Evolutionary conservation across 2,329 filamentous ascomycete species (phyloP), one percentile per base, ranked within the genome.

Genomic region (Zasmidium citrigriseum): DNA sequence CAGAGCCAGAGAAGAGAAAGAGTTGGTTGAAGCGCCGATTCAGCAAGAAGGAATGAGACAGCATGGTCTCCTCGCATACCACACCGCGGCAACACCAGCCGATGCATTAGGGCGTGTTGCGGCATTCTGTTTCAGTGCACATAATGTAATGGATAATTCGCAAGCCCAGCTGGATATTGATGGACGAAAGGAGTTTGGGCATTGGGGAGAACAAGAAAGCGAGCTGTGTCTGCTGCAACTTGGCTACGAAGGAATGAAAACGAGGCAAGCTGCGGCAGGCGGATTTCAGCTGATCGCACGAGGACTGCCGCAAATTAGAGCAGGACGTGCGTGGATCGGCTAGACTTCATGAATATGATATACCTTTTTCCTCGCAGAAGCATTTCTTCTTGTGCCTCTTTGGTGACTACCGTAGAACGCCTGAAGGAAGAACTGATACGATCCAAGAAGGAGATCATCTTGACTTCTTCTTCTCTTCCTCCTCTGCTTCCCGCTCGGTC

Each of bases 1-100:
- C 67, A 20, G 68, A 71, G 54, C 66, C 70, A 27, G 89, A 92
- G 60, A 96, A 96, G 82, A 83, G 90, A 64, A 93, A 92, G 82
- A 95, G 92, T 72, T 96, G 93, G 91, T 87, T 98, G 69, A 86
- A 89, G 71, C 86, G 87, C 67, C 83, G 87, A 55, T 95, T 96
- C 75, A 95, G 89, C 81, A 92, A 82, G 75, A 79, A 77, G 49
- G 78, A 74, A 18, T 68, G 64, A 60, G 38, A 41, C 5, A 11
- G 12, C 16, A 16, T n/a, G 14, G 12, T 41, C 34, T 9, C 18
- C 18, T 41, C 12, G 16, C 34, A n/a, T 41, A 16, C 18, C 14
- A 41, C 14, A 34, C 7, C 14, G 27, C 27, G 27, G 27, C 27
- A 14, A 34, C 27, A 11, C 34, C 4, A 11, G 34, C 5, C 34